Conservation (phyloP, 2,329 filamentous ascomycete genomes). For the Macrophomina phaseolina region DNA sequence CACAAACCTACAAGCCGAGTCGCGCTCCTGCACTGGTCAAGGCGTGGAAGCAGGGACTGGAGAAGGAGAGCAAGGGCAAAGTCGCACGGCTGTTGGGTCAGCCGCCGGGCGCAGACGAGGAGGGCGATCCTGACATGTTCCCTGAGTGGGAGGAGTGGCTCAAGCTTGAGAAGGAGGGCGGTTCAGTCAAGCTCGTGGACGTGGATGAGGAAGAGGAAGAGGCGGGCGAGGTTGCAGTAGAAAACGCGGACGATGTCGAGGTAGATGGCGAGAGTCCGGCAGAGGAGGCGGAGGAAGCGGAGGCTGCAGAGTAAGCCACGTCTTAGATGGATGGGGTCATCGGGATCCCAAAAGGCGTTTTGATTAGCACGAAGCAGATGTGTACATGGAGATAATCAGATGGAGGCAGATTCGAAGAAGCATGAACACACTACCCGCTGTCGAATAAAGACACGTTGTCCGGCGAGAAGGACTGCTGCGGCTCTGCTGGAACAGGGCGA, state of each 20-base stretch:
- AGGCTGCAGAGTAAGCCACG: conserved; percentile 9
- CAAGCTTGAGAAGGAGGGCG: conserved; percentile 76
- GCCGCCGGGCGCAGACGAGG: conserved; percentile 67
- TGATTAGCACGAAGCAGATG: conserved; percentile 4
- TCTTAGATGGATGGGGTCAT: neutral
- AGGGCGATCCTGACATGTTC: conserved; percentile 79
- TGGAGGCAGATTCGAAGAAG: neutral
- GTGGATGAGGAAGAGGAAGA: conserved; percentile 40
- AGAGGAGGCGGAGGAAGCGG: conserved; percentile 12
- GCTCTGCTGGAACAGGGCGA: neutral
- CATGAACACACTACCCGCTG: neutral
- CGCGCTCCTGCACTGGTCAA: conserved; percentile 69
- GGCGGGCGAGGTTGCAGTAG: conserved; percentile 31
- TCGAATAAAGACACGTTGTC: neutral
- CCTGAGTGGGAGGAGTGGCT: conserved; percentile 96
- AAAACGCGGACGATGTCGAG: conserved; percentile 38
- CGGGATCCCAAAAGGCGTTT: conserved; percentile 21
- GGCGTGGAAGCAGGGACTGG: conserved; percentile 82
- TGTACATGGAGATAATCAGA: conserved; percentile 19
- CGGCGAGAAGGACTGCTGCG: neutral
- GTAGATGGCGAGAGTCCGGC: conserved; percentile 16
- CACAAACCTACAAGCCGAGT: conserved; percentile 94
- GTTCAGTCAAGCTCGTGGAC: conserved; percentile 45
- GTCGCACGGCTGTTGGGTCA: conserved; percentile 83
- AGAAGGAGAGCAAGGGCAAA: conserved; percentile 83